phyloP scores from a whole-genome alignment of 2,329 filamentous ascomycete species.

The Ascochyta pisi region DNA sequence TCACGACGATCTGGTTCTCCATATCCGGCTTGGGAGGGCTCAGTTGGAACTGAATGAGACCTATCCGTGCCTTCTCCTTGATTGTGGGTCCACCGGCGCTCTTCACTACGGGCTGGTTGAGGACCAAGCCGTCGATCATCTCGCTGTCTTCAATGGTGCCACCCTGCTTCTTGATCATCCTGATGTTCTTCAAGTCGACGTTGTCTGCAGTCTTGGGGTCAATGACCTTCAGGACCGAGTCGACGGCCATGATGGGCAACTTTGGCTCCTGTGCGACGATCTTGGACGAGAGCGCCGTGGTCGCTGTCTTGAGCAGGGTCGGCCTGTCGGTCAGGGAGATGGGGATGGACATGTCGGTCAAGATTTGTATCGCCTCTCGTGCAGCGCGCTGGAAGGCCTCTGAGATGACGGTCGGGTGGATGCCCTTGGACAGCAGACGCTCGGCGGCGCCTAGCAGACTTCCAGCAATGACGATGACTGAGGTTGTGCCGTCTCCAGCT shows the following conservation, averaged over 20 bases:
- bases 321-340: conserved; percentile 87
- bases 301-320: conserved; percentile 92
- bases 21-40: conserved; percentile 99
- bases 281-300: conserved; percentile 96
- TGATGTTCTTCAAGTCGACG: conserved; percentile 94
- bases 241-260: conserved; percentile 97
- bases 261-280: conserved; percentile 98
- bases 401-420: conserved; percentile 97
- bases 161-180: conserved; percentile 96
- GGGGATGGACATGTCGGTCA: conserved; percentile 95
- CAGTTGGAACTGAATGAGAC: conserved; percentile 97
- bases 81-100: conserved; percentile 86
- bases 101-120: conserved; percentile 93
- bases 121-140: conserved; percentile 90
- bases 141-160: conserved; percentile 99
- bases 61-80: conserved; percentile 98
- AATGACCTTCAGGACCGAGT: conserved; percentile 94
- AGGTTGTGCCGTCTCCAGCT: conserved; percentile 97
- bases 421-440: conserved; percentile 83
- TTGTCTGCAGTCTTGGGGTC: conserved; percentile 96
- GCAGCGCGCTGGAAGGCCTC: conserved; percentile 97
- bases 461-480: conserved; percentile 96
- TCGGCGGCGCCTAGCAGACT: conserved; percentile 94
- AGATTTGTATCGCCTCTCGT: conserved; percentile 82
- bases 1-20: conserved; percentile 99